phyloP scores from a whole-genome alignment of 2,329 filamentous ascomycete species.

The Pezicula rhizophila region DNA sequence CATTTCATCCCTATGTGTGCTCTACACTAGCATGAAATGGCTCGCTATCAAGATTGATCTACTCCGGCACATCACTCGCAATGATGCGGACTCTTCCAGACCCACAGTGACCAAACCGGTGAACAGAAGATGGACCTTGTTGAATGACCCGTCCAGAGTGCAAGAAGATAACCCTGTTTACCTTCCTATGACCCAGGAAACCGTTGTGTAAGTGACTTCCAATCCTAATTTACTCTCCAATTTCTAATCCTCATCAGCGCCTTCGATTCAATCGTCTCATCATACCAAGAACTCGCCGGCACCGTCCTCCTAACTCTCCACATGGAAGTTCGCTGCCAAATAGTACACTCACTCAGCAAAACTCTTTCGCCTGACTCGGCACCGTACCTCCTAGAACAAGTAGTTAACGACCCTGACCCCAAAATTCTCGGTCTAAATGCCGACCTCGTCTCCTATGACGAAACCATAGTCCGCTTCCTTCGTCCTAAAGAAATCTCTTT shows the following conservation, averaged over 20 bases:
- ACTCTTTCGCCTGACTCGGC: slow-evolving; percentile 55
- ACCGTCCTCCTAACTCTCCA: slow-evolving; percentile 81
- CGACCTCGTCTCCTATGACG: slow-evolving; percentile 81
- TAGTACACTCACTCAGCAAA: slow-evolving; percentile 69
- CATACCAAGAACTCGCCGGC: slow-evolving; percentile 73
- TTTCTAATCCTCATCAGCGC: slow-evolving; percentile 40
- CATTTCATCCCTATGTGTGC: slow-evolving; percentile 74
- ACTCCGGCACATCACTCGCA: slow-evolving; percentile 74
- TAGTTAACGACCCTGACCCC: slow-evolving; percentile 72
- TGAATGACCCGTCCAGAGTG: slow-evolving; percentile 56
- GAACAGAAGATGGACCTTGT: slow-evolving; percentile 76
- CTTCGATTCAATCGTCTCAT: slow-evolving; percentile 81
- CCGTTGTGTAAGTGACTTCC: slow-evolving; percentile 59
- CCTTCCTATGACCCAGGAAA: slow-evolving; percentile 81
- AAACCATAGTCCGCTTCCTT: slow-evolving; percentile 69
- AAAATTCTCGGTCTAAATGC: slow-evolving; percentile 77
- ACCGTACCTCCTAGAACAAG: slow-evolving; percentile 61
- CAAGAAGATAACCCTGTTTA: slow-evolving; percentile 64
- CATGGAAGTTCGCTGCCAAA: slow-evolving; percentile 79
- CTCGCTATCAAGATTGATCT: slow-evolving; percentile 76
- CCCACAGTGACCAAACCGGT: slow-evolving; percentile 21
- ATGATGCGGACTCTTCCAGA: slow-evolving; percentile 60
- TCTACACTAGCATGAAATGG: slow-evolving; percentile 99
- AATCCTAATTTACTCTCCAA: not conserved
- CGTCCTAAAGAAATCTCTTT: slow-evolving; percentile 66